Evolutionary conservation across 78 protist species (phyloP), one percentile per base, ranked within the genome.

Genomic region (Dictyostelium purpureum): DNA sequence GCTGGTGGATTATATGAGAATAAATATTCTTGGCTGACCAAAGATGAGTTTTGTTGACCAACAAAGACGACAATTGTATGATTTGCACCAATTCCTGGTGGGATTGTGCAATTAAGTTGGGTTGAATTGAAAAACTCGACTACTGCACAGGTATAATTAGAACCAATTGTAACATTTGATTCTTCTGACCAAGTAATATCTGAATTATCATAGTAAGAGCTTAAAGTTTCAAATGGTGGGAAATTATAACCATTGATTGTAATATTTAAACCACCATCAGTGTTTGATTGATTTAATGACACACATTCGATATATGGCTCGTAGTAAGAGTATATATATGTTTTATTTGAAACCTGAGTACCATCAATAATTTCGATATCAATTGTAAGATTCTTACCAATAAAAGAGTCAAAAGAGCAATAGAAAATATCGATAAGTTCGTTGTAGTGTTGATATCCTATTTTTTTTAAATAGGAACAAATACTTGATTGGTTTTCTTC

Each of bases 41-140:
- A 10, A 19, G 37, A 19, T 4, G 74, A 19, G 3, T 16, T 4
- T 79, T 79, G 87, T 35, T 31, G 42, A 21, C 74, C 74, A 10
- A 66, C 74, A 6, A 14, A 19, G 12, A 66, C 49, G 7, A 37
- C 11, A 18, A 81, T 45, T 12, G 79, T 33, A 4, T 66, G 43
- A 42, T 81, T 81, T 0, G 26, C 24, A 47, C 89, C 89, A 40
- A 81, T 81, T 12, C 89, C 89, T 11, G 89, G 89, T 52, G 77
- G 57, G 6, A 81, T 33, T 0, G 33, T 45, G 1, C 42, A 51
- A 38, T 37, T 66, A 35, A 37, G 3, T 38, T 37, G 9, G 0
- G 1, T 31, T 1, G 74, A 66, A 16, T 66, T 35, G 11, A 21
- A 28, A 7, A 24, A 59, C 9, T 59, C 26, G 12, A 26, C 28